Base-by-base conservation (phyloP, 2,329 filamentous ascomycete species). In the Ceratocystis smalleyi region DNA sequence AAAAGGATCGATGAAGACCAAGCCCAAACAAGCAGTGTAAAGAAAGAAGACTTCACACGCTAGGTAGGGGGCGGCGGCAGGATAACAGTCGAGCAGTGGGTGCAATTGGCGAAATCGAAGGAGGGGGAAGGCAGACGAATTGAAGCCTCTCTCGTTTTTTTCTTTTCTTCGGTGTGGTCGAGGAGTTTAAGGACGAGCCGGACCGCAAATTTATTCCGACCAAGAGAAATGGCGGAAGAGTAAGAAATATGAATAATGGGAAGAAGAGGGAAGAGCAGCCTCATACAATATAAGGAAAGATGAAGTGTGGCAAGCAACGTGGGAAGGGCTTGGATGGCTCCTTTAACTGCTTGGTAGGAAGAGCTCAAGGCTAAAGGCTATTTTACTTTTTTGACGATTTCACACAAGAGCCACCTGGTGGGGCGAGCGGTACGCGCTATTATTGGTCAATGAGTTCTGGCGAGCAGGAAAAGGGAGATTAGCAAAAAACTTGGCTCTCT, bases 341-440 rank as follows among this genome's bases (percentile, higher is more conserved):
- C 54, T 57, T 57, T 57, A 35, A 10, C 54, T 57, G 7, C 54
- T 32, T 35, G 27, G 54, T 35, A 10, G 54, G 54, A 57, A 57
- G 12, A 57, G 54, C 54, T 57, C 54, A 57, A 57, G 54, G n/a
- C 47, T 22, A 51, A 57, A 57, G 54, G 54, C 30, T 57, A 57
- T 57, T 57, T 57, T 57, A 57, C 54, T 57, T 57, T 57, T 57
- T 35, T 57, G 54, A 57, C 54, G 54, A 57, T 57, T 57, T 57
- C 15, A 35, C 12, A 57, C 12, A 57, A 57, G 54, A 57, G 54
- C 54, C 54, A 57, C 27, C 17, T n/a, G 54, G 54, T 57, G 54
- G 54, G 54, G 54, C 54, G 15, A 8, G 54, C 24, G 30, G 12
- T 30, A 57, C 54, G 54, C 54, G 54, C 27, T 57, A 30, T 57